Evolutionary conservation across 1,284 basidiomycete species (phyloP).

Genomic region (Cutaneotrichosporon arboriforme): DNA sequence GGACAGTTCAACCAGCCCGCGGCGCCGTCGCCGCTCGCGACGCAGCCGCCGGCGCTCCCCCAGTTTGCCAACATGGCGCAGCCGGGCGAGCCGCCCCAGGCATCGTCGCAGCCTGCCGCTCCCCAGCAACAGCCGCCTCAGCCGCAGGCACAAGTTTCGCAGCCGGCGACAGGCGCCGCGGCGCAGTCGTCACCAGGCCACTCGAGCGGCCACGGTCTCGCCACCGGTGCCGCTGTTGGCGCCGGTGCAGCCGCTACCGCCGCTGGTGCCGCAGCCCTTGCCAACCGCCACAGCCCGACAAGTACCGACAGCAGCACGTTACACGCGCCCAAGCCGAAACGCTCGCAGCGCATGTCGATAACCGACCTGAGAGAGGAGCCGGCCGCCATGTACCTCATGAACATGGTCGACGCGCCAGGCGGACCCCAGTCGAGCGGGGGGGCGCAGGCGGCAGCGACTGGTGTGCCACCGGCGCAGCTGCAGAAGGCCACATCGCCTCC

Average conservation of each 20-base stretch:
- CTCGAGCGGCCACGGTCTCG: background rate
- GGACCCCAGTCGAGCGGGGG: too few relatives aligned
- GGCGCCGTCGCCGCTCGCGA: background rate
- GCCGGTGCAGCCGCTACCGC: background rate
- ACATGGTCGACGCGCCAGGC: conserved; percentile 41
- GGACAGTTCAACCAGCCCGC: background rate
- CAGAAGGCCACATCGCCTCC: too few relatives aligned
- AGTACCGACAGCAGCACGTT: background rate
- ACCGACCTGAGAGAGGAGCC: conserved; percentile 34
- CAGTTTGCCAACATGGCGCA: background rate
- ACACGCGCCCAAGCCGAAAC: conserved; percentile 8
- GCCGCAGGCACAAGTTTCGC: background rate
- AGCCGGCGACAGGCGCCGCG: too few relatives aligned
- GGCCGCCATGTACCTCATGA: conserved; percentile 43
- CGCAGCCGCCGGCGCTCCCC: background rate
- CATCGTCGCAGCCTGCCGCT: background rate
- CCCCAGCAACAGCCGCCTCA: background rate
- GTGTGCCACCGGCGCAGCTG: too few relatives aligned
- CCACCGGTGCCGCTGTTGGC: background rate
- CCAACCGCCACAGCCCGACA: background rate
- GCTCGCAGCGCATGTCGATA: conserved; percentile 23
- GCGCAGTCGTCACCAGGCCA: too few relatives aligned
- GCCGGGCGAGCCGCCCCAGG: background rate
- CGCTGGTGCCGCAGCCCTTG: conserved; percentile 7
- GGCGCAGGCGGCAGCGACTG: too few relatives aligned